Conservation (phyloP, 2,329 filamentous ascomycete species). For the Paramyrothecium roridum region DNA sequence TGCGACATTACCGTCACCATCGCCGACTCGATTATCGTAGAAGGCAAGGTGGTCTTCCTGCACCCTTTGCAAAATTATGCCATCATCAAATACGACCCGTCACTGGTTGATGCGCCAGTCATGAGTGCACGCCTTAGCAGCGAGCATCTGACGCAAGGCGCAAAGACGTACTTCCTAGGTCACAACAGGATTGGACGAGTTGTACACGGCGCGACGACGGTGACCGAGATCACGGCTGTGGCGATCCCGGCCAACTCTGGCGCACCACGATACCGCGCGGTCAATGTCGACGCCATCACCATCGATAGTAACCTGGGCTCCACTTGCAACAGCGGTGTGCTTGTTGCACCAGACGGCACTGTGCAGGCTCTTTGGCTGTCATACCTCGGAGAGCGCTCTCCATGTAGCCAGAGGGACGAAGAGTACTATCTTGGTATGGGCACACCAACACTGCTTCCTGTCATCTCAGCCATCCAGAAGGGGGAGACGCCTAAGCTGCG, state of each 20-base stretch:
- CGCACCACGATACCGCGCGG: slow-evolving; percentile 87
- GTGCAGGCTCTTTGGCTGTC: slow-evolving; percentile 96
- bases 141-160: slow-evolving; percentile 84
- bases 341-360: slow-evolving; percentile 84
- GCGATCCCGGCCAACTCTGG: slow-evolving; percentile 92
- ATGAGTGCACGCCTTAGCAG: slow-evolving; percentile 81
- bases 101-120: slow-evolving; percentile 89
- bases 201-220: slow-evolving; percentile 88
- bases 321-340: slow-evolving; percentile 90
- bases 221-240: slow-evolving; percentile 96
- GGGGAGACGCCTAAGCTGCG: slow-evolving; percentile 78
- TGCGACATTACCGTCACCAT: slow-evolving; percentile 97
- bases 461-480: slow-evolving; percentile 81
- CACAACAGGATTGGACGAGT: slow-evolving; percentile 95
- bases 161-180: slow-evolving; percentile 94
- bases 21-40: slow-evolving; percentile 91
- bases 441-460: slow-evolving; percentile 82
- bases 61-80: slow-evolving; percentile 97
- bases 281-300: slow-evolving; percentile 95
- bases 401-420: slow-evolving; percentile 78
- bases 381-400: slow-evolving; percentile 85
- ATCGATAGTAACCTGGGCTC: slow-evolving; percentile 90
- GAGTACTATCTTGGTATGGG: slow-evolving; percentile 95
- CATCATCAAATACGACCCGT: slow-evolving; percentile 91
- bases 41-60: slow-evolving; percentile 91